These are phyloP conservation scores for Ambrosiella beaveri DNA, from an alignment of 2,329 filamentous ascomycete species.

Conservation along the genomic window DNA sequence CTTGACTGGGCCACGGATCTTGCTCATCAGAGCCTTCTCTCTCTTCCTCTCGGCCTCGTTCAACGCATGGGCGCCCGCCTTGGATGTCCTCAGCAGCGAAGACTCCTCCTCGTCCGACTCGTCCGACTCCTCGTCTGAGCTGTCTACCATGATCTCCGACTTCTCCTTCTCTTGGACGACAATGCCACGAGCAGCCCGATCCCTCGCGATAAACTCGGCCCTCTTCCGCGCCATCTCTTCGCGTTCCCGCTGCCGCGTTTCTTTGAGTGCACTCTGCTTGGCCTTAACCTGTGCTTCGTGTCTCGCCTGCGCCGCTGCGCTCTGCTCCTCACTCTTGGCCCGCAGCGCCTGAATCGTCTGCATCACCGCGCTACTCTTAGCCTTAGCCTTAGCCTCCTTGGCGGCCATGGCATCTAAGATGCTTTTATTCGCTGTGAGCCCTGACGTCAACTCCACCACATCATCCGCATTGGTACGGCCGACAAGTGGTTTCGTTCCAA, in stretches of 20 bases:
- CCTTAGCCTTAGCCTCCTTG: slow-evolving; percentile 20
- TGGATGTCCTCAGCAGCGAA: slow-evolving; percentile 30
- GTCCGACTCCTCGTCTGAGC: slow-evolving; percentile 49
- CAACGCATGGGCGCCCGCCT: slow-evolving; percentile 30
- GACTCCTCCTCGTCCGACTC: slow-evolving; percentile 35
- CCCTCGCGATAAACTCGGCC: slow-evolving; percentile 51
- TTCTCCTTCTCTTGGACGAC: slow-evolving; percentile 22
- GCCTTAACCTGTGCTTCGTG: slow-evolving; percentile 17
- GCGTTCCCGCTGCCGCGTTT: slow-evolving; percentile 56
- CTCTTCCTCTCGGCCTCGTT: slow-evolving; percentile 30
- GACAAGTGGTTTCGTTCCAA: slow-evolving; percentile 20
- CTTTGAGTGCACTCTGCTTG: slow-evolving; percentile 32
- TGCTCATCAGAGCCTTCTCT: slow-evolving; percentile 32
- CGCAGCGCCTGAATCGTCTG: slow-evolving; percentile 10
- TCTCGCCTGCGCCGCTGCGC: slow-evolving; percentile 14
- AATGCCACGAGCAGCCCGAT: slow-evolving; percentile 27
- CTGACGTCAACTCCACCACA: slow-evolving; percentile 29
- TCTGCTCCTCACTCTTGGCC: slow-evolving; percentile 11
- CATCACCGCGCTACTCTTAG: slow-evolving; percentile 13
- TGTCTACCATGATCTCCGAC: slow-evolving; percentile 73
- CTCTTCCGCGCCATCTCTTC: slow-evolving; percentile 59
- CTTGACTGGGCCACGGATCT: slow-evolving; percentile 57
- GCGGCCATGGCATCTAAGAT: slow-evolving; percentile 30
- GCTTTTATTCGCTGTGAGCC: slow-evolving; percentile 27
- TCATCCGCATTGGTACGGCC: slow-evolving; percentile 28